Conservation (phyloP, 495 filamentous ascomycete species). For the Neurospora terricola region DNA sequence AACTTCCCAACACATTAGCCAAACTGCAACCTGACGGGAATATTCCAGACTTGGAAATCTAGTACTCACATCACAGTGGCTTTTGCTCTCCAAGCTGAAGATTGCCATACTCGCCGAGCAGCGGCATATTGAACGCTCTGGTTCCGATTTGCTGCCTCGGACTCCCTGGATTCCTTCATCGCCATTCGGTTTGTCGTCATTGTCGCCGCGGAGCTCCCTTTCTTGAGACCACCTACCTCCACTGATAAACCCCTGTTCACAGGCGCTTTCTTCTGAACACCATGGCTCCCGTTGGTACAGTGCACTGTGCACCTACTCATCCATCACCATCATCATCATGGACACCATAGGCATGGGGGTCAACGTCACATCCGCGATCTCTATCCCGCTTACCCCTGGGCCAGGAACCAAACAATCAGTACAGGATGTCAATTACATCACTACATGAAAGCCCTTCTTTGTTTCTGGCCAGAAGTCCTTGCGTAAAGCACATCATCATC, state of each 20-base stretch:
- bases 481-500: not conserved
- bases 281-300: not conserved
- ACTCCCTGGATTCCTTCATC: not conserved
- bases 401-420: not conserved
- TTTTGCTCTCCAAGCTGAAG: not conserved
- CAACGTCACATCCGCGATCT: not conserved
- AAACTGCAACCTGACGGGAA: not conserved
- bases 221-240: not conserved
- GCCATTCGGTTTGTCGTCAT: not conserved
- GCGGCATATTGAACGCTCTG: not conserved
- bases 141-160: not conserved
- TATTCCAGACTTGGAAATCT: not conserved
- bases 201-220: not conserved
- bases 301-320: not conserved
- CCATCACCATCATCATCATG: not conserved
- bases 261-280: not conserved
- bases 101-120: not conserved
- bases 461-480: not conserved
- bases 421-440: not conserved
- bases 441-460: not conserved
- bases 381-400: not conserved
- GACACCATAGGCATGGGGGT: not conserved
- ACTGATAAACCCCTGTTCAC: not conserved
- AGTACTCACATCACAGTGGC: not conserved
- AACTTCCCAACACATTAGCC: not conserved